These are phyloP conservation scores for Chalaropsis thielavioides DNA, from an alignment of 2,329 filamentous ascomycete genomes.

Conservation along the genomic window DNA sequence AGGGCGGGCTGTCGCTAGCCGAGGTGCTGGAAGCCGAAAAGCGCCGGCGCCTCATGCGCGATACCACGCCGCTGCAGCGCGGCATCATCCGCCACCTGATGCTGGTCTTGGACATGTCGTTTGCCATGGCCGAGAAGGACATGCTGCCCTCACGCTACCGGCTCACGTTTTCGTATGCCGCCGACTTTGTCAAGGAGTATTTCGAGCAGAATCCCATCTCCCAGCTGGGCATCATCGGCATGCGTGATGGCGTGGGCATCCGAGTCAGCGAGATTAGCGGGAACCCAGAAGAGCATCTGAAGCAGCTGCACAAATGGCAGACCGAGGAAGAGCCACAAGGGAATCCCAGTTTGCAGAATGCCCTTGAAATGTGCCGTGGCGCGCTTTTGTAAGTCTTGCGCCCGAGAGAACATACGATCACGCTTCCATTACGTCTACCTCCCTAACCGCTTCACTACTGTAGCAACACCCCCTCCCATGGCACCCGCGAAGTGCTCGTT, in stretches of 20 bases:
- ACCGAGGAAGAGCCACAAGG: constrained; percentile 51
- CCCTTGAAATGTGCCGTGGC: constrained; percentile 85
- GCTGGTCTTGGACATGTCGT: constrained; percentile 79
- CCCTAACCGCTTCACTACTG: constrained; percentile 13
- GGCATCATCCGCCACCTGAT: constrained; percentile 96
- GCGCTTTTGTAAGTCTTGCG: constrained; percentile 56
- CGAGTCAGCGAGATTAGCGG: constrained; percentile 80
- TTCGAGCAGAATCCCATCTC: constrained; percentile 99
- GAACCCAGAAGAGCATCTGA: constrained; percentile 78
- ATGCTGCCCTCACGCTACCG: constrained; percentile 76
- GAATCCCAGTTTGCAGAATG: constrained; percentile 77
- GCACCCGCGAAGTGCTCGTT: constrained; percentile 82
- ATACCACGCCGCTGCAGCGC: constrained; percentile 88
- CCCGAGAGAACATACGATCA: constrained; percentile 1
- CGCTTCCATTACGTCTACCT: background rate
- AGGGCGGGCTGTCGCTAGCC: constrained; percentile 65
- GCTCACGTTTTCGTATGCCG: constrained; percentile 66
- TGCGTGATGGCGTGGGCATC: constrained; percentile 81
- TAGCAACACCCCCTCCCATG: constrained; percentile 80
- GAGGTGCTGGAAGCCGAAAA: constrained; percentile 69
- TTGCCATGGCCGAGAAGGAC: constrained; percentile 91
- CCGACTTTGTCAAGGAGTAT: constrained; percentile 82
- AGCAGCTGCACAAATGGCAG: constrained; percentile 54
- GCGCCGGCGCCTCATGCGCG: constrained; percentile 56
- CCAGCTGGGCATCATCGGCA: constrained; percentile 80